Base-by-base conservation (phyloP, 306 rosid species). In the Quercus wislizeni region DNA sequence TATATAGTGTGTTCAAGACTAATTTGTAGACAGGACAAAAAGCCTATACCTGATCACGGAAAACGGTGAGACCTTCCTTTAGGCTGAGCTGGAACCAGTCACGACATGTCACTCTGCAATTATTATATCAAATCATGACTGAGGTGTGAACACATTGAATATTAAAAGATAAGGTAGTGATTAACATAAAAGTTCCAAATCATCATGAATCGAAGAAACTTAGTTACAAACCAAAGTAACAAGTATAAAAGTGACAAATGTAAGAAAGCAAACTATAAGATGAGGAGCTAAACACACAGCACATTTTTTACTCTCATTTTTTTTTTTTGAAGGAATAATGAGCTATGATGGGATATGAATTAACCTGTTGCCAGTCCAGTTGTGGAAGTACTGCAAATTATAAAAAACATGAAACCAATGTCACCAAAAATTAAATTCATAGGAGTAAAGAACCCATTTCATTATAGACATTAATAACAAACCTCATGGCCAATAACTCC, bases 401-500 rank as follows among this genome's bases (percentile, higher is more conserved):
- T 46, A 76, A 71, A 83, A 82, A n/a, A 81, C 59, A 78, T 63
- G 20, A 51, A 69, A 68, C 62, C 54, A 74, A 52, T 56, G 55
- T 85, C 73, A 90, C 25, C 33, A 75, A 49, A 54, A 55, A 73
- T 74, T 55, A 64, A 38, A 73, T 27, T 64, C 70, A 81, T 43
- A 55, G 73, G 31, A 82, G 73, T 55, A 28, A 57, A 61, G 75
- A 20, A 82, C 31, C 5, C 71, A 14, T 13, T 23, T 58, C 23
- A 18, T 61, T 59, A 78, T 79, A 78, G 43, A 59, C 64, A 68
- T 79, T 28, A 56, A 80, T 75, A 27, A 82, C 96, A 84, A 85
- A 95, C 99, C 99, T 93, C 99, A 72, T 95, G 99, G 77, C 99
- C 99, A 81, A 95, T 91, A 71, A 95, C 99, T 69, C 99, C 98